Percentiles rank a stretch among this genome's conserved stretches.
phyloP scores from a whole-genome alignment of 192 early-diverging fungal genomes.

The Rhizophagus clarus region DNA sequence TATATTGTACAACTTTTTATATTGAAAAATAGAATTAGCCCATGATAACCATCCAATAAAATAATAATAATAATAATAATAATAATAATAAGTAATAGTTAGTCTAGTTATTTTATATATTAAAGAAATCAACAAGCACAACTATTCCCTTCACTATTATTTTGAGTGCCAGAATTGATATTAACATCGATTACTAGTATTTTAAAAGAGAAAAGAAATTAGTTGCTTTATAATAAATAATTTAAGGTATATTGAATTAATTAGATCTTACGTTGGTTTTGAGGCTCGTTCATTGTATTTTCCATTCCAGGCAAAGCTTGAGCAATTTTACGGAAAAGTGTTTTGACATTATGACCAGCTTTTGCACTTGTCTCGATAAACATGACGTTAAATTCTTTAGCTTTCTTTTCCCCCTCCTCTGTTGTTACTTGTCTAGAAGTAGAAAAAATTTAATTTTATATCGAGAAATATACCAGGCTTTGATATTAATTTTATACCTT shows the following conservation, averaged over 20 bases:
- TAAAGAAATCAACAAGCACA: conserved; percentile 51
- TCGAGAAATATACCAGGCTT: neutral
- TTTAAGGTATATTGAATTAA: neutral
- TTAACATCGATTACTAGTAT: conserved; percentile 55
- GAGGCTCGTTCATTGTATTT: conserved; percentile 56
- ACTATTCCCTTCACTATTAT: conserved; percentile 47
- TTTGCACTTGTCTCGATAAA: conserved; percentile 99
- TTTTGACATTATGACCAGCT: conserved; percentile 98
- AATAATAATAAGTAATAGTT: neutral
- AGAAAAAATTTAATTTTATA: neutral
- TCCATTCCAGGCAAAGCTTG: conserved; percentile 88
- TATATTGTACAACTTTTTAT: too few species aligned
- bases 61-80: neutral
- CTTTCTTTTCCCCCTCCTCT: conserved; percentile 97
- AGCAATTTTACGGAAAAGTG: conserved; percentile 95
- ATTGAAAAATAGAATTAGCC: too few species aligned
- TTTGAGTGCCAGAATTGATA: conserved; percentile 49
- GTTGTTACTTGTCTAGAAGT: conserved; percentile 82
- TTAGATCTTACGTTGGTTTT: conserved; percentile 33
- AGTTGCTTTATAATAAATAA: neutral
- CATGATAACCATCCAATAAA: too few species aligned
- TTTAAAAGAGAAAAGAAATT: neutral
- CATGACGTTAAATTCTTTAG: conserved; percentile 95
- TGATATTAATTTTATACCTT: conserved; percentile 51
- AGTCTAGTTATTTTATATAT: neutral